Conservation (phyloP, 129 eudicot species). For the Ambrosia artemisiifolia region DNA sequence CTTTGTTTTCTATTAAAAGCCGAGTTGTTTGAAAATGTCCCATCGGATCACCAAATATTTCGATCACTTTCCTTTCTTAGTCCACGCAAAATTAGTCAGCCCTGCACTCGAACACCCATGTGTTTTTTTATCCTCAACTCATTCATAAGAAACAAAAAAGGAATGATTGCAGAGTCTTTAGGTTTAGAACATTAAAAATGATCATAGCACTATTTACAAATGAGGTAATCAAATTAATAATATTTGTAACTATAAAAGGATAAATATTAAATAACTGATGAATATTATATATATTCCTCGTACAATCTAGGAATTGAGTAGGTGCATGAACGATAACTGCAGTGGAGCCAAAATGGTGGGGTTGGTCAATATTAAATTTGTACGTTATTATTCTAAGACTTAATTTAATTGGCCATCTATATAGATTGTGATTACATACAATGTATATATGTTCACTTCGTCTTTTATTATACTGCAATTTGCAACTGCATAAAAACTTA, state of each 20-base stretch:
- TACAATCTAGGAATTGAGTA: neutral
- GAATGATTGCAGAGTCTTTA: neutral
- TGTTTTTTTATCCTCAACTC: neutral
- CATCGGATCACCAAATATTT: neutral
- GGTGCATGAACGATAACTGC: constrained; percentile 24
- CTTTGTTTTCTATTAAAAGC: neutral
- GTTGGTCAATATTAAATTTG: constrained; percentile 20
- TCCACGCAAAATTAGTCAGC: too few species aligned
- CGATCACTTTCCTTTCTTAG: too few species aligned
- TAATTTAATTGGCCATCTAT: neutral
- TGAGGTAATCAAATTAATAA: neutral
- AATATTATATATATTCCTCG: constrained; percentile 3
- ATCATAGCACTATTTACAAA: neutral
- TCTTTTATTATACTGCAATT: constrained; percentile 17
- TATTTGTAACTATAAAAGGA: neutral
- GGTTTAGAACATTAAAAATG: neutral
- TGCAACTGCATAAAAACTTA: constrained; percentile 13
- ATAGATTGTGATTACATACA: constrained; percentile 17
- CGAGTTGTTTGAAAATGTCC: neutral
- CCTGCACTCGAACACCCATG: neutral
- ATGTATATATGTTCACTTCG: constrained; percentile 7
- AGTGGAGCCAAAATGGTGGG: constrained; percentile 18
- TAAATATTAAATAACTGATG: constrained; percentile 1
- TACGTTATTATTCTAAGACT: constrained; percentile 14
- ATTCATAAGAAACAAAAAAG: too few species aligned